Conservation (phyloP, 192 early-diverging fungal genomes). For the Linnemannia schmuckeri region DNA sequence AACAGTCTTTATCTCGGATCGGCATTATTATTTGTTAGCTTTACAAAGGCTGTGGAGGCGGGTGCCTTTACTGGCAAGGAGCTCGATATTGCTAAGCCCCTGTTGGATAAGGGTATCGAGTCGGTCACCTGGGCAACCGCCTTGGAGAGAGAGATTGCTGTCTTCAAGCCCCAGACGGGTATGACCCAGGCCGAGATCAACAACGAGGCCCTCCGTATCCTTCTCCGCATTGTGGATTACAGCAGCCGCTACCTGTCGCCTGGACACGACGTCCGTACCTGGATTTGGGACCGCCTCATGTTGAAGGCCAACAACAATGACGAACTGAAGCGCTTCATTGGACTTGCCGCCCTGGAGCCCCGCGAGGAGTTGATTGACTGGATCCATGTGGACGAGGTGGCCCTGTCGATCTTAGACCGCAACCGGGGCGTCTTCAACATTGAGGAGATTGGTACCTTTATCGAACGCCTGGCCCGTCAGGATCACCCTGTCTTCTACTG, state of each 20-base stretch:
- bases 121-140: constrained; percentile 36
- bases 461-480: constrained; percentile 22
- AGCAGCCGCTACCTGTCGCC: constrained; percentile 27
- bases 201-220: constrained; percentile 16
- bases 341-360: constrained; percentile 18
- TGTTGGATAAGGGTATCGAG: constrained; percentile 35
- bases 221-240: constrained; percentile 29
- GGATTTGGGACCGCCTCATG: constrained; percentile 14
- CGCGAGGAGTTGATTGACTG: constrained; percentile 40
- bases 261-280: background rate
- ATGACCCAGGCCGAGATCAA: constrained; percentile 40
- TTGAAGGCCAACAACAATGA: constrained; percentile 15
- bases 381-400: constrained; percentile 28
- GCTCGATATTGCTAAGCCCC: constrained; percentile 21
- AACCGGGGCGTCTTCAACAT: constrained; percentile 9
- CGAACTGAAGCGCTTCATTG: constrained; percentile 7
- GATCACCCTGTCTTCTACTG: constrained; percentile 36
- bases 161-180: constrained; percentile 18
- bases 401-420: background rate
- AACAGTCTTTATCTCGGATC: background rate
- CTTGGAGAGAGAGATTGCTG: constrained; percentile 24
- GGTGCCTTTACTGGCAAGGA: constrained; percentile 25
- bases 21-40: constrained; percentile 6
- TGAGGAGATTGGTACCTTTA: constrained; percentile 21
- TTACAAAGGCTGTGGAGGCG: constrained; percentile 6